phyloP scores from a whole-genome alignment of 2,329 filamentous ascomycete genomes.

The Trichoderma harzianum region DNA sequence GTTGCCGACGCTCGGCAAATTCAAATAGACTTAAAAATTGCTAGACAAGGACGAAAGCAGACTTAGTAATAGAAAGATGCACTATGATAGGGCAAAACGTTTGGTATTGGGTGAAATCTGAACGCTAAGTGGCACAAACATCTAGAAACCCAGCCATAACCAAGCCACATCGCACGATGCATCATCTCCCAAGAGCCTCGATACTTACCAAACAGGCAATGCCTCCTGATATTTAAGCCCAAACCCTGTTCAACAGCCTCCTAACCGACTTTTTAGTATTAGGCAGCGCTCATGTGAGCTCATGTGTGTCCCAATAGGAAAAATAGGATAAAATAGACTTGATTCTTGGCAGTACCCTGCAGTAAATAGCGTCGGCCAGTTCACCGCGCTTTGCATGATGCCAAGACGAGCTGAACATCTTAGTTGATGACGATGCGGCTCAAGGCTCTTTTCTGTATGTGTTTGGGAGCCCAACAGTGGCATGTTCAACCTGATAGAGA shows the following conservation, averaged over 20 bases:
- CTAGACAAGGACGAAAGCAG: not conserved
- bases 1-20: not conserved
- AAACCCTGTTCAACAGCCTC: not conserved
- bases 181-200: not conserved
- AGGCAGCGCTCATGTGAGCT: not conserved
- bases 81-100: not conserved
- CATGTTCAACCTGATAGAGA: not conserved
- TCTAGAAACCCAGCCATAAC: not conserved
- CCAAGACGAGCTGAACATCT: slow-evolving; percentile 8
- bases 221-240: not conserved
- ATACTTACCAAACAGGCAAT: not conserved
- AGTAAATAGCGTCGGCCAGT: not conserved
- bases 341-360: not conserved
- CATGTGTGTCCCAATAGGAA: not conserved
- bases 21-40: not conserved
- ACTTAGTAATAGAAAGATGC: not conserved
- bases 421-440: not conserved
- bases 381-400: not conserved
- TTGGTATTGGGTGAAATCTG: not conserved
- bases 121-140: not conserved
- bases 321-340: not conserved
- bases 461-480: not conserved
- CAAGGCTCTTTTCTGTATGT: not conserved
- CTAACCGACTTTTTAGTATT: not conserved
- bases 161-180: not conserved